A percentile compares a stretch with the other conserved stretches of the same genome.
Conservation (phyloP, 2,329 filamentous ascomycete genomes). For the Seiridium cupressi region DNA sequence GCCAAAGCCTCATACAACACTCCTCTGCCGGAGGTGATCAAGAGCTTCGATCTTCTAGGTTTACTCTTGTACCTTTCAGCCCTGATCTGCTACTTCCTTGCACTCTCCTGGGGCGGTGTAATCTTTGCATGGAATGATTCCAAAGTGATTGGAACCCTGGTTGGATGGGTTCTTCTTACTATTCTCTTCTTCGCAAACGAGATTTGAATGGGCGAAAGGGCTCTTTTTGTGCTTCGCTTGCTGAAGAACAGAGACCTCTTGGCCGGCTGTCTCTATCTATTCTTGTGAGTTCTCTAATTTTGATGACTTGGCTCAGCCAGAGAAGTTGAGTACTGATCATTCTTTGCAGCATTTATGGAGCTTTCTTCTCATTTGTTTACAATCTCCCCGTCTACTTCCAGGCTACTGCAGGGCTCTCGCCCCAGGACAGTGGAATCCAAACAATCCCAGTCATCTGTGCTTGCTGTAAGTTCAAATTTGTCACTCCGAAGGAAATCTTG, state of each 20-base stretch:
- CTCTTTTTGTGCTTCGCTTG: conserved; percentile 39
- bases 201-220: conserved; percentile 29
- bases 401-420: background rate
- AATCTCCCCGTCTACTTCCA: background rate
- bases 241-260: conserved; percentile 36
- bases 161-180: conserved; percentile 36
- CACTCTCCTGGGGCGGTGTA: conserved; percentile 31
- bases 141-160: conserved; percentile 41
- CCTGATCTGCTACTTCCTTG: conserved; percentile 28
- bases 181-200: conserved; percentile 38
- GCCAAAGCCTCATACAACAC: conserved; percentile 9
- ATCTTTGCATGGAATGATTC: conserved; percentile 38
- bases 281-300: background rate
- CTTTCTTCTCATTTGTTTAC: background rate
- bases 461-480: background rate
- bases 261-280: conserved; percentile 13
- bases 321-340: background rate
- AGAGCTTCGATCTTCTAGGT: conserved; percentile 26
- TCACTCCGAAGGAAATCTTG: background rate
- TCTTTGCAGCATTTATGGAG: background rate
- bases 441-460: conserved; percentile 38
- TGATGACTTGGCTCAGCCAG: too few relatives aligned
- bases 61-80: conserved; percentile 25
- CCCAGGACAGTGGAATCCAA: conserved; percentile 40
- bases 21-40: conserved; percentile 21